Conservation (phyloP, 768 basidiomycete genomes). For the Chlorophyllum brunneum region DNA sequence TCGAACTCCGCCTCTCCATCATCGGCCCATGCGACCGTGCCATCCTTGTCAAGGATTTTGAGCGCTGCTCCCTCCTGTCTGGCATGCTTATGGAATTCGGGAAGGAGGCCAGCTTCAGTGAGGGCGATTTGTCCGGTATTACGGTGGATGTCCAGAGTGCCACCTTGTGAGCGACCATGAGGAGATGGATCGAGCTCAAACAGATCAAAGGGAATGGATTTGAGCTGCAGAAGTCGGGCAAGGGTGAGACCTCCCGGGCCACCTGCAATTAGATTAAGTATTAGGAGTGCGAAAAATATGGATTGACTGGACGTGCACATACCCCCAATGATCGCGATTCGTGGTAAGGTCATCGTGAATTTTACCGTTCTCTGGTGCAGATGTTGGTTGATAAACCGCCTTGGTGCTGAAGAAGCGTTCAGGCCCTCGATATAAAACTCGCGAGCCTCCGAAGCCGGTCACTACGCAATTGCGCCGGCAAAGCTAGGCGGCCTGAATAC, state of each 20-base stretch:
- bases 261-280: slow-evolving; percentile 14
- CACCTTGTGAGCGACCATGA: slow-evolving; percentile 20
- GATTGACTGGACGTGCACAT: too few relatives aligned
- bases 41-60: slow-evolving; percentile 15
- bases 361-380: background rate
- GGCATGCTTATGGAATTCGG: slow-evolving; percentile 19
- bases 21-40: slow-evolving; percentile 11
- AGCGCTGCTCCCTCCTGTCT: slow-evolving; percentile 18
- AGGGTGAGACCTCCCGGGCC: slow-evolving; percentile 25
- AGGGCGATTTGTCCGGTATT: slow-evolving; percentile 23
- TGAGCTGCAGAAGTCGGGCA: slow-evolving; percentile 19
- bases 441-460: too few relatives aligned
- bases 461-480: too few relatives aligned
- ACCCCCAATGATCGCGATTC: slow-evolving; percentile 6
- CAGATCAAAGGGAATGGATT: slow-evolving; percentile 15
- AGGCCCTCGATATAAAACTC: background rate
- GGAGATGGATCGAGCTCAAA: slow-evolving; percentile 22
- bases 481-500: too few relatives aligned
- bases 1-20: slow-evolving; percentile 2
- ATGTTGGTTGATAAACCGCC: too few relatives aligned
- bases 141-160: slow-evolving; percentile 25
- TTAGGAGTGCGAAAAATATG: background rate
- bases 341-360: background rate
- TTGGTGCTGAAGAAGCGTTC: background rate
- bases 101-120: slow-evolving; percentile 20